A percentile compares a stretch with the other conserved stretches of the same genome.
These are phyloP conservation scores for Trichothecium sympodiale DNA, from an alignment of 2,329 filamentous ascomycete species.

Conservation along the genomic window DNA sequence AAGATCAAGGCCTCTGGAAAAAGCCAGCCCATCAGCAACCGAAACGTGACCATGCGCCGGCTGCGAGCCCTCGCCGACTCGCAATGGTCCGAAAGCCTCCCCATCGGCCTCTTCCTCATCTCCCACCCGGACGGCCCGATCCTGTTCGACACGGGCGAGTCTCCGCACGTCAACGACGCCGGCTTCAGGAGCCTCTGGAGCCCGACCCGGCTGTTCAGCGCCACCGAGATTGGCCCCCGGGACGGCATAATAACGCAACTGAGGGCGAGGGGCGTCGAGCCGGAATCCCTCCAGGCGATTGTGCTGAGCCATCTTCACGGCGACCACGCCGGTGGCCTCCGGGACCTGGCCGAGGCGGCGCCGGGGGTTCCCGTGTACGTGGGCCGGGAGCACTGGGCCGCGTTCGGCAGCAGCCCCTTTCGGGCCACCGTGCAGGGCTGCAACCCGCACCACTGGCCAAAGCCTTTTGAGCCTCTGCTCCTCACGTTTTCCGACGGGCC, in stretches of 20 bases:
- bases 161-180: constrained; percentile 9
- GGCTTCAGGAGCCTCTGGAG: constrained; percentile 12
- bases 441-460: constrained; percentile 19
- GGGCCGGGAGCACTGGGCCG: constrained; percentile 13
- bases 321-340: constrained; percentile 15
- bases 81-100: constrained; percentile 9
- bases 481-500: constrained; percentile 12
- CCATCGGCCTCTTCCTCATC: constrained; percentile 12
- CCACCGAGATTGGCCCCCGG: constrained; percentile 6
- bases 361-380: constrained; percentile 15
- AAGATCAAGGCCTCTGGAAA: constrained; percentile 8
- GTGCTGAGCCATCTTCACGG: constrained; percentile 18
- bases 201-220: constrained; percentile 4
- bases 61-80: constrained; percentile 10
- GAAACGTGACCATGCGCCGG: constrained; percentile 9
- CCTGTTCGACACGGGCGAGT: constrained; percentile 13
- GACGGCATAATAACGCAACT: constrained; percentile 11
- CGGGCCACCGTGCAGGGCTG: constrained; percentile 16
- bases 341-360: constrained; percentile 13
- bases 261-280: constrained; percentile 7
- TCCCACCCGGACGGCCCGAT: constrained; percentile 11
- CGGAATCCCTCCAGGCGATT: constrained; percentile 14
- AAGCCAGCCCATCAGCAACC: constrained; percentile 9
- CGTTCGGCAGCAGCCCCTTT: constrained; percentile 14
- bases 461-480: constrained; percentile 16